Conservation (phyloP, 306 rosid genomes). For the Oxytropis ochrocephala region DNA sequence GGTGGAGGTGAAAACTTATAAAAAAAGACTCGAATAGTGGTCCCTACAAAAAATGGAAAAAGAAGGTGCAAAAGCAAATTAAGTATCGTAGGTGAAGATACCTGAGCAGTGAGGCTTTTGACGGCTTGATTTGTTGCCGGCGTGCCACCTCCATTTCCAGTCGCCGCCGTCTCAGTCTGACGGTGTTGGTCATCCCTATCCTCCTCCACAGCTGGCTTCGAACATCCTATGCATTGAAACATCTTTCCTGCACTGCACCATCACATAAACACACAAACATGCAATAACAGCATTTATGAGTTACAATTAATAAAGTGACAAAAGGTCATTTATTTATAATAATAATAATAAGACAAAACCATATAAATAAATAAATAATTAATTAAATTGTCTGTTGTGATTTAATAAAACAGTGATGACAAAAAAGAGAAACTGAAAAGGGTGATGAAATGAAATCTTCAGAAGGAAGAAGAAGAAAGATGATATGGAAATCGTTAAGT, state of each 20-base stretch:
- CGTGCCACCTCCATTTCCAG: constrained; percentile 47
- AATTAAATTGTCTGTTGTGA: background rate
- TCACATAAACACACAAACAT: no score
- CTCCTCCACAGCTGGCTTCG: constrained; percentile 46
- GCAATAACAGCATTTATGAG: no score
- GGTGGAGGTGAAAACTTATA: no score
- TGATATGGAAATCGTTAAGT: no score
- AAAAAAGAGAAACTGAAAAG: background rate
- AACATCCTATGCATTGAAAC: constrained; percentile 91
- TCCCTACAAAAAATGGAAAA: constrained; percentile 48
- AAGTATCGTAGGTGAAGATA: constrained; percentile 34
- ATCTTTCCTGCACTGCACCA: constrained; percentile 45
- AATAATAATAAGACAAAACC: no score
- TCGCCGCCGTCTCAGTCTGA: constrained; percentile 9
- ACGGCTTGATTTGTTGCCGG: constrained; percentile 83
- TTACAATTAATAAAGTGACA: no score
- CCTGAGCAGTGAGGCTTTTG: constrained; percentile 95
- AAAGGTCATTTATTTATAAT: no score
- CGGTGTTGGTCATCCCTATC: constrained; percentile 38
- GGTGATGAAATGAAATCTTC: no score
- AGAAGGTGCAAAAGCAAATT: constrained; percentile 45
- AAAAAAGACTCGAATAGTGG: constrained; percentile 43
- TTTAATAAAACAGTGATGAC: background rate
- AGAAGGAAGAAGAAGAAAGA: no score
- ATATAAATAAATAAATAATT: background rate